Percentiles rank a stretch among this genome's conserved stretches.
Conservation (phyloP, 106 monocot species). For the Platanthera guangdongensis region DNA sequence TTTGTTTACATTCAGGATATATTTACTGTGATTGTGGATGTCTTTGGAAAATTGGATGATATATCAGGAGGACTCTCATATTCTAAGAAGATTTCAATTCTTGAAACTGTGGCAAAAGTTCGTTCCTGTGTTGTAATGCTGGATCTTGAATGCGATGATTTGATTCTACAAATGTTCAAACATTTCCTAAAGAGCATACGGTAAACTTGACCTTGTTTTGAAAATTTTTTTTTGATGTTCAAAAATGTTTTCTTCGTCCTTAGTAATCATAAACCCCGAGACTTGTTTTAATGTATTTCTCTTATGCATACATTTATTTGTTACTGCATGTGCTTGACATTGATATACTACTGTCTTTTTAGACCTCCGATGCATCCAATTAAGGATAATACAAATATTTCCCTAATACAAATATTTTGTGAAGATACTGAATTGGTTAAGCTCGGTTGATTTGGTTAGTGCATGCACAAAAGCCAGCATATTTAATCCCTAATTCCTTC, state of each 20-base stretch:
- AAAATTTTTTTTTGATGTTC: background rate
- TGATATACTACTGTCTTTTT: background rate
- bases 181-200: conserved; percentile 61
- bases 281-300: background rate
- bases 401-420: background rate
- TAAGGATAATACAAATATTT: background rate
- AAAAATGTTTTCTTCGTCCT: background rate
- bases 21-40: conserved; percentile 63
- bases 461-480: too few species aligned
- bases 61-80: conserved; percentile 35
- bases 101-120: conserved; percentile 83
- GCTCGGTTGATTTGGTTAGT: too few species aligned
- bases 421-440: too few species aligned
- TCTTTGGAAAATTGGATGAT: conserved; percentile 57
- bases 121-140: conserved; percentile 82
- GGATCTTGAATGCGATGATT: conserved; percentile 78
- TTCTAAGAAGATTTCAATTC: conserved; percentile 57
- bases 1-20: conserved; percentile 28
- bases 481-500: too few species aligned
- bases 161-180: conserved; percentile 65
- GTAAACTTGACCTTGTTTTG: conserved; percentile 19
- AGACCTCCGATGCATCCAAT: background rate
- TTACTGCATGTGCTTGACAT: background rate
- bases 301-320: background rate
- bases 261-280: background rate